These are phyloP conservation scores for Russula sp. DNA, from an alignment of 768 basidiomycete species.

Conservation along the genomic window DNA sequence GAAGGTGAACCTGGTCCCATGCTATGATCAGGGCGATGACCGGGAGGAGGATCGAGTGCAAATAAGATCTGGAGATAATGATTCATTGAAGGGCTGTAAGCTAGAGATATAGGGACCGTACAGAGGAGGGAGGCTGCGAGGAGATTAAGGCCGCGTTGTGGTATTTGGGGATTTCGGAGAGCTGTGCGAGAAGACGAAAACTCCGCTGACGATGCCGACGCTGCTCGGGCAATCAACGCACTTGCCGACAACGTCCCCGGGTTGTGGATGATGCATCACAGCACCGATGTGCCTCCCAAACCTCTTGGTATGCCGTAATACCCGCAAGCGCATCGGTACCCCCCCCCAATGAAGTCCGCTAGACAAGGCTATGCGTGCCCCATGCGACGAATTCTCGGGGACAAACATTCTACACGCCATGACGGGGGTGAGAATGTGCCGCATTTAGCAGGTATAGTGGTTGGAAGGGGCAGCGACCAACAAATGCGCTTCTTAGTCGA, in stretches of 20 bases:
- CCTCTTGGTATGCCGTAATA: constrained; percentile 6
- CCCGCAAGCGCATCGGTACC: background rate
- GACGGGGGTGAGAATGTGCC: constrained; percentile 6
- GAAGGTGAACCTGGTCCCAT: background rate
- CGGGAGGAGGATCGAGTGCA: constrained; percentile 3
- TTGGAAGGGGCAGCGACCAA: constrained; percentile 7
- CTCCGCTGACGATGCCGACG: background rate
- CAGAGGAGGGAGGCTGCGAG: background rate
- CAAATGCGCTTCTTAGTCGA: background rate
- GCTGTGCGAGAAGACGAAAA: background rate
- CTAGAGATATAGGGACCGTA: constrained; percentile 7
- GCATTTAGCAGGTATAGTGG: constrained; percentile 17
- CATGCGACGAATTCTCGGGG: background rate
- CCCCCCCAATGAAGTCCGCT: background rate
- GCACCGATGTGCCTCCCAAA: constrained; percentile 11
- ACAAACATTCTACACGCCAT: background rate
- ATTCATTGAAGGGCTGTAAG: background rate
- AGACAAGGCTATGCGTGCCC: background rate
- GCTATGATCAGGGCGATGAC: background rate
- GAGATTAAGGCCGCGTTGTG: background rate
- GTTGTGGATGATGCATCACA: background rate
- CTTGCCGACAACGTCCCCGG: background rate
- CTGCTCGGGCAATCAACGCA: background rate
- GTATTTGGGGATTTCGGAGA: background rate
- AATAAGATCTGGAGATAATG: background rate